These are phyloP conservation scores for Conringia planisiliqua DNA, from an alignment of 345 rosid genomes.

Conservation along the genomic window DNA sequence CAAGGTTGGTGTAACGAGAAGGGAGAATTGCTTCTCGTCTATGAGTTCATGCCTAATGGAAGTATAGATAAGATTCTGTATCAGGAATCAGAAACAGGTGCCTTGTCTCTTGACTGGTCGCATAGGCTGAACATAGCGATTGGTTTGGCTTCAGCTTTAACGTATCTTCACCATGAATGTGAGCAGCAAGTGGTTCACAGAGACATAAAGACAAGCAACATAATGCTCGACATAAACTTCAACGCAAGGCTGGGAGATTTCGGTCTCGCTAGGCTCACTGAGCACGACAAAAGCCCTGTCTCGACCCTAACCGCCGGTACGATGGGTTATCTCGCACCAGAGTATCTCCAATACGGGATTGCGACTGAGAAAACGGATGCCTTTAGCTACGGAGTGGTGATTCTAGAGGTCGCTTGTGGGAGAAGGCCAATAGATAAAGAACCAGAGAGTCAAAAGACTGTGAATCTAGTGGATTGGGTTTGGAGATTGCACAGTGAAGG, in stretches of 20 bases:
- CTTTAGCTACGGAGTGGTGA: conserved; percentile 86
- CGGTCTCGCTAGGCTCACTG: conserved; percentile 90
- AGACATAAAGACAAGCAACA: conserved; percentile 84
- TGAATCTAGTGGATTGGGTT: conserved; percentile 92
- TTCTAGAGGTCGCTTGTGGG: conserved; percentile 88
- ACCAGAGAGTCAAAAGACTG: conserved; percentile 50
- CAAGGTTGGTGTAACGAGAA: conserved; percentile 96
- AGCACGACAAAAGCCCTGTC: conserved; percentile 89
- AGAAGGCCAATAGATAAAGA: conserved; percentile 92
- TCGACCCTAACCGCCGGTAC: conserved; percentile 95
- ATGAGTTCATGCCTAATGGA: conserved; percentile 91
- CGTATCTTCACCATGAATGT: conserved; percentile 89
- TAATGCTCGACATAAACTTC: conserved; percentile 82
- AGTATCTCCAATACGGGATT: conserved; percentile 88
- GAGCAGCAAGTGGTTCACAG: conserved; percentile 94
- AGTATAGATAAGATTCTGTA: conserved; percentile 82
- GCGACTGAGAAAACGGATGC: conserved; percentile 90
- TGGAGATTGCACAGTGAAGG: conserved; percentile 78
- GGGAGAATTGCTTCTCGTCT: conserved; percentile 80
- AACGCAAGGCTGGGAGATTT: conserved; percentile 91
- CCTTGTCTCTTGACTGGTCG: conserved; percentile 51
- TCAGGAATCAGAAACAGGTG: conserved; percentile 48
- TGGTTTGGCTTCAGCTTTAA: conserved; percentile 75
- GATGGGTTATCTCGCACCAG: conserved; percentile 97
- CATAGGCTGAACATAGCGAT: conserved; percentile 66